Percentiles rank a stretch among this genome's conserved stretches.
phyloP scores from a whole-genome alignment of 2,329 filamentous ascomycete species.

The Cytospora leucostoma region DNA sequence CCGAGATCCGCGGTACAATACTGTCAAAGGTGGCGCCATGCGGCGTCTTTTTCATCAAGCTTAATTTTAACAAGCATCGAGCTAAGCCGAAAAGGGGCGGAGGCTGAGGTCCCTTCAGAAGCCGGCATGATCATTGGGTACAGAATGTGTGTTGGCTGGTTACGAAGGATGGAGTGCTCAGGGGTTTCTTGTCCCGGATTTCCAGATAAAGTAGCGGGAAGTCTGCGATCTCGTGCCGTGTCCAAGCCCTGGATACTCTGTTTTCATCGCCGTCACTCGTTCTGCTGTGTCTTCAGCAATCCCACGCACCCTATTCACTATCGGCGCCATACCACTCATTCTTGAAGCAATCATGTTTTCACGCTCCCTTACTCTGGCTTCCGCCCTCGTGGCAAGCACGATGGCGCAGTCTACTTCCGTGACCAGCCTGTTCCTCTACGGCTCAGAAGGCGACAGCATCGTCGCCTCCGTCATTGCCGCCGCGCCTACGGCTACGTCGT shows the following conservation, averaged over 20 bases:
- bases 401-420: constrained; percentile 24
- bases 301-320: not conserved
- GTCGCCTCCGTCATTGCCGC: constrained; percentile 24
- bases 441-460: constrained; percentile 23
- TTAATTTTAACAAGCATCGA: not conserved
- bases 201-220: too few relatives aligned
- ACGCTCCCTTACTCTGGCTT: constrained; percentile 4
- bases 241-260: not conserved
- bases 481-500: constrained; percentile 14
- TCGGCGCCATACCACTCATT: not conserved
- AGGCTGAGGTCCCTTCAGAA: not conserved
- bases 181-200: too few relatives aligned
- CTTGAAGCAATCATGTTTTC: constrained; percentile 3
- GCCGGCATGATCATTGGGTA: not conserved
- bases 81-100: not conserved
- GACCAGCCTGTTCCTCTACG: constrained; percentile 25
- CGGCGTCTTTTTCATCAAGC: not conserved
- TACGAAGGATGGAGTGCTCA: not conserved
- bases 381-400: constrained; percentile 13
- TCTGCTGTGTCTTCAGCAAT: not conserved
- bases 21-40: not conserved
- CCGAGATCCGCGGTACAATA: not conserved
- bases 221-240: not conserved
- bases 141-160: not conserved
- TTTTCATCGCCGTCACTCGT: not conserved